phyloP scores from a whole-genome alignment of 2,329 filamentous ascomycete species.

The Talaromyces piceae region DNA sequence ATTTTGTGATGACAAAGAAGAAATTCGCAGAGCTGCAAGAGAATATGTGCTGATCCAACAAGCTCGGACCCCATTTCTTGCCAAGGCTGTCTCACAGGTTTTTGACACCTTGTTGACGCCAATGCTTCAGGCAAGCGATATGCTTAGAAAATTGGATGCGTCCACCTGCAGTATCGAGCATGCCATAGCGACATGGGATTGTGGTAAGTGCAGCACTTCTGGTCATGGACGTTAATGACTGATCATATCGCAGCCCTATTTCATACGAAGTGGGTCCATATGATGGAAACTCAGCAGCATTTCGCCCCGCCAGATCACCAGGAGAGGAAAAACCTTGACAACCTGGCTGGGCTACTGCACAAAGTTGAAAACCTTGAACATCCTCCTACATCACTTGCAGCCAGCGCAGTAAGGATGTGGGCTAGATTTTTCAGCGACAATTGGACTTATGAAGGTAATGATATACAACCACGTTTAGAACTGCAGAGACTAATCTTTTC shows the following conservation, averaged over 20 bases:
- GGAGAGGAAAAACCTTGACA: constrained; percentile 20
- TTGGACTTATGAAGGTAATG: constrained; percentile 19
- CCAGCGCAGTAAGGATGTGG: constrained; percentile 21
- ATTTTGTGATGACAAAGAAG: constrained; percentile 20
- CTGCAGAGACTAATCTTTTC: neutral
- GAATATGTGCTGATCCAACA: constrained; percentile 20
- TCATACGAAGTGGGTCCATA: constrained; percentile 27
- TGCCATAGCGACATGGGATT: constrained; percentile 27
- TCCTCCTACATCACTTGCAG: constrained; percentile 16
- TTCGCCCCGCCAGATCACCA: constrained; percentile 14
- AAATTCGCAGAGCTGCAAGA: constrained; percentile 16
- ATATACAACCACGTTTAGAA: neutral
- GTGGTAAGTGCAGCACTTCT: constrained; percentile 14
- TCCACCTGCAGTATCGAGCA: constrained; percentile 28
- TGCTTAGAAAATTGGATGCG: constrained; percentile 25
- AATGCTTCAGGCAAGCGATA: constrained; percentile 19
- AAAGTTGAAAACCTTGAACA: constrained; percentile 18
- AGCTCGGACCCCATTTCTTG: constrained; percentile 18
- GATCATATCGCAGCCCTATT: constrained; percentile 17
- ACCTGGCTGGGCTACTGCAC: constrained; percentile 17
- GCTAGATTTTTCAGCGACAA: constrained; percentile 23
- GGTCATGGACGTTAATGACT: neutral
- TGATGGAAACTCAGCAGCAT: constrained; percentile 17
- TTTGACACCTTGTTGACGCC: constrained; percentile 23
- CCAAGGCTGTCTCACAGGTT: constrained; percentile 22